These are phyloP conservation scores for Solanum paucissectum DNA, from an alignment of 257 asterid species.

Conservation along the genomic window DNA sequence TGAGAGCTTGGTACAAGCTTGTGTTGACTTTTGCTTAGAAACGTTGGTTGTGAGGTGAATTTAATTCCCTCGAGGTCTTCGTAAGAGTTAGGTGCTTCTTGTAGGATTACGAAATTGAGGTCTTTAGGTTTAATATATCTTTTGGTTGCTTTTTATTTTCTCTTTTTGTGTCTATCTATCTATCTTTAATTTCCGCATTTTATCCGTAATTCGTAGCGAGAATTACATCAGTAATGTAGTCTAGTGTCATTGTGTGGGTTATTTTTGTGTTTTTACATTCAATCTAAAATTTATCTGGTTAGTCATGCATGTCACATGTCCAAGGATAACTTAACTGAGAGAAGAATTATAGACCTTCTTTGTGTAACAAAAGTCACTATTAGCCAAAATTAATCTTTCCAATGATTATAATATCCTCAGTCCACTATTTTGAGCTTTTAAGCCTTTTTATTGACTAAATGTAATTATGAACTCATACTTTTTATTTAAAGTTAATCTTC, in stretches of 20 bases:
- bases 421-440: background rate
- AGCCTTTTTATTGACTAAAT: background rate
- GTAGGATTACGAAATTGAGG: too few relatives aligned
- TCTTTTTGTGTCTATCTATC: too few relatives aligned
- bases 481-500: background rate
- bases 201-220: too few relatives aligned
- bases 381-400: background rate
- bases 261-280: too few relatives aligned
- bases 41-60: too few relatives aligned
- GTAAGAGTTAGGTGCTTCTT: too few relatives aligned
- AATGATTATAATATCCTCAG: background rate
- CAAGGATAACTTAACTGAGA: background rate
- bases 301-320: background rate
- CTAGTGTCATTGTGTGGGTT: background rate
- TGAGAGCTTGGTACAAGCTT: too few relatives aligned
- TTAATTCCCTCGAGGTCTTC: too few relatives aligned
- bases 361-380: background rate
- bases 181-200: too few relatives aligned
- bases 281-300: background rate
- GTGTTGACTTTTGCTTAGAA: too few relatives aligned
- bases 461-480: background rate
- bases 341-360: background rate
- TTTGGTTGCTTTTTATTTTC: too few relatives aligned
- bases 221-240: background rate
- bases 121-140: too few relatives aligned